Percentiles rank a stretch among this genome's conserved stretches.
Evolutionary conservation across 306 rosid species (phyloP).

Genomic region (Biancaea sappan): DNA sequence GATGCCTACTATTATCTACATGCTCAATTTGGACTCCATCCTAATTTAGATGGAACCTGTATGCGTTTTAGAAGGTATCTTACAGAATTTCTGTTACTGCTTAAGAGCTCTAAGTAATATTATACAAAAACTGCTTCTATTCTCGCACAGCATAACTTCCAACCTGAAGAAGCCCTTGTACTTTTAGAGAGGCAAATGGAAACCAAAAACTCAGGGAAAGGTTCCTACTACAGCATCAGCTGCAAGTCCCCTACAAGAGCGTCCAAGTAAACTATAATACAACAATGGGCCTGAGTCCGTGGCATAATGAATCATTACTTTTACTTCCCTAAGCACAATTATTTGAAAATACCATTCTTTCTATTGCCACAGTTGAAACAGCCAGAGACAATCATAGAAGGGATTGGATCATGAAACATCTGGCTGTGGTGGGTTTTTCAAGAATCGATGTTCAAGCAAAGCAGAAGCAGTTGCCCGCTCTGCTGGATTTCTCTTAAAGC

Average conservation of each 20-base stretch:
- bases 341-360: slow-evolving; percentile 35
- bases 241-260: slow-evolving; percentile 38
- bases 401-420: slow-evolving; percentile 46
- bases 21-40: slow-evolving; percentile 23
- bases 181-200: background rate
- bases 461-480: slow-evolving; percentile 72
- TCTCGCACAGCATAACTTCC: slow-evolving; percentile 36
- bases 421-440: slow-evolving; percentile 54
- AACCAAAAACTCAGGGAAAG: slow-evolving; percentile 21
- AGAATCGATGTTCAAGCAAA: slow-evolving; percentile 81
- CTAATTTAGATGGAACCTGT: slow-evolving; percentile 25
- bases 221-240: slow-evolving; percentile 39
- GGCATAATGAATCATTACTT: slow-evolving; percentile 22
- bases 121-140: slow-evolving; percentile 51
- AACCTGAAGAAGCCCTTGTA: slow-evolving; percentile 32
- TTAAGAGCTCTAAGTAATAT: slow-evolving; percentile 43
- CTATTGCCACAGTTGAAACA: slow-evolving; percentile 35
- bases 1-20: slow-evolving; percentile 38
- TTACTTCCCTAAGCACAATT: slow-evolving; percentile 32
- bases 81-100: slow-evolving; percentile 35
- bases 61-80: slow-evolving; percentile 28
- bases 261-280: slow-evolving; percentile 15
- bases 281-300: slow-evolving; percentile 15
- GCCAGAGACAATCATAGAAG: slow-evolving; percentile 28
- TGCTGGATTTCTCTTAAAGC: slow-evolving; percentile 95